These are phyloP conservation scores for Pleurotus djamor DNA, from an alignment of 768 basidiomycete genomes.

Conservation along the genomic window DNA sequence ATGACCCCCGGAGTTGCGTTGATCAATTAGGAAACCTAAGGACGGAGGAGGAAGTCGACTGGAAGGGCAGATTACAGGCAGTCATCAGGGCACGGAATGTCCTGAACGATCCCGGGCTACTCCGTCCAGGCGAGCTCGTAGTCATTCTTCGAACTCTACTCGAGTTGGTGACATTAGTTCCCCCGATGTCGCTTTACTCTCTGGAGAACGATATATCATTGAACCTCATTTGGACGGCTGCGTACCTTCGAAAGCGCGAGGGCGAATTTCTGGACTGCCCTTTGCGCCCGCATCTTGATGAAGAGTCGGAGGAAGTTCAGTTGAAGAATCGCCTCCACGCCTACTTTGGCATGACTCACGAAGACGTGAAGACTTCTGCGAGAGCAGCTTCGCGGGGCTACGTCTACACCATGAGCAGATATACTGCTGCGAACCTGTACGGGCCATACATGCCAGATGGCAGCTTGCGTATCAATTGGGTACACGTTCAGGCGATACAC, in stretches of 20 bases:
- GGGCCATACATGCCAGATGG: slow-evolving; percentile 54
- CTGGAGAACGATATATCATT: slow-evolving; percentile 31
- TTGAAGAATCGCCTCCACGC: slow-evolving; percentile 52
- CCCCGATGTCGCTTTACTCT: slow-evolving; percentile 26
- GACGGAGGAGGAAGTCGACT: slow-evolving; percentile 33
- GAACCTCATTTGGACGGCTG: slow-evolving; percentile 52
- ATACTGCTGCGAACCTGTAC: slow-evolving; percentile 44
- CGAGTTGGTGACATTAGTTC: slow-evolving; percentile 41
- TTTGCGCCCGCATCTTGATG: slow-evolving; percentile 9
- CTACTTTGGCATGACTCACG: slow-evolving; percentile 50
- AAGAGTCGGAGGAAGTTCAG: slow-evolving; percentile 25
- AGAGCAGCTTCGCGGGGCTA: slow-evolving; percentile 45
- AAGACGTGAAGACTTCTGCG: slow-evolving; percentile 30
- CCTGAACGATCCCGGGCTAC: slow-evolving; percentile 27
- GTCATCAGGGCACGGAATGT: slow-evolving; percentile 54
- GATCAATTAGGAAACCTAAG: slow-evolving; percentile 29
- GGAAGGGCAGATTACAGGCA: slow-evolving; percentile 52
- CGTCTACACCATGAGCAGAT: slow-evolving; percentile 64
- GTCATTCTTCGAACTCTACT: slow-evolving; percentile 46
- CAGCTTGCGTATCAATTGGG: slow-evolving; percentile 55
- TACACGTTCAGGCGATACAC: slow-evolving; percentile 52
- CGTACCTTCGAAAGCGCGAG: slow-evolving; percentile 29
- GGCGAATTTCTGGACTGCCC: slow-evolving; percentile 43
- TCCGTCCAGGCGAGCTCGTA: slow-evolving; percentile 41
- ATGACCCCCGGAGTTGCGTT: slow-evolving; percentile 57